Evolutionary conservation across 257 asterid genomes (phyloP), one percentile per base, ranked within the genome.

Genomic region (Penstemon barbatus): DNA sequence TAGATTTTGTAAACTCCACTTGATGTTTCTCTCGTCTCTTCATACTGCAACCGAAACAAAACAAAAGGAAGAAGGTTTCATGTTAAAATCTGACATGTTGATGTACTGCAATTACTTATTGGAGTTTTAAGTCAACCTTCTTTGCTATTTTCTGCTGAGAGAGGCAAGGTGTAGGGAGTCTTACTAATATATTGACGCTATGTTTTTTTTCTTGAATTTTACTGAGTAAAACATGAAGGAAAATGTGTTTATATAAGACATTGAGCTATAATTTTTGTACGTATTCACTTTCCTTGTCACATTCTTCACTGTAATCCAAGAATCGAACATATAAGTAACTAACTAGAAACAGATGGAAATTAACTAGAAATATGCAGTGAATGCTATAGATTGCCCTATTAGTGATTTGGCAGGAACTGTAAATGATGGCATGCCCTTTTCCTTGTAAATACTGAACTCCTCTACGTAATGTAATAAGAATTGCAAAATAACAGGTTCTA

Each of bases 11-110:
- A 37, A 57, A 8, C 41, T 43, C 65, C 56, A 68, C 5, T 61
- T 12, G 15, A 25, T 56, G 40, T 33, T 55, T 38, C 44, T 37
- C 6, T 3, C 43, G 6, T 41, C 46, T 33, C 33, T 25, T 25
- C 33, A 25, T 25, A 25, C 33, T 25, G 33, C 42, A 53, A 4
- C 58, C 63, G 19, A 11, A 19, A 50, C 36, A n/a, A 33, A 39
- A 19, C 57, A 13, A 65, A n/a, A 57, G 43, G 2, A 67, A 5
- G 42, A 62, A 33, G 59, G 18, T 57, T 25, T 62, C 65, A 25
- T 25, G 33, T 64, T 12, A 33, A 19, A 33, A 4, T 25, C 40
- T 49, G 40, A 25, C 18, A 15, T 44, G 66, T 39, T 59, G 55
- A 52, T 48, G 65, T 15, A 54, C 18, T 65, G 10, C 13, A 12